A percentile compares a stretch with the other conserved stretches of the same genome.
Conservation (phyloP, 305 asterid genomes). For the Fraxinus paxiana region DNA sequence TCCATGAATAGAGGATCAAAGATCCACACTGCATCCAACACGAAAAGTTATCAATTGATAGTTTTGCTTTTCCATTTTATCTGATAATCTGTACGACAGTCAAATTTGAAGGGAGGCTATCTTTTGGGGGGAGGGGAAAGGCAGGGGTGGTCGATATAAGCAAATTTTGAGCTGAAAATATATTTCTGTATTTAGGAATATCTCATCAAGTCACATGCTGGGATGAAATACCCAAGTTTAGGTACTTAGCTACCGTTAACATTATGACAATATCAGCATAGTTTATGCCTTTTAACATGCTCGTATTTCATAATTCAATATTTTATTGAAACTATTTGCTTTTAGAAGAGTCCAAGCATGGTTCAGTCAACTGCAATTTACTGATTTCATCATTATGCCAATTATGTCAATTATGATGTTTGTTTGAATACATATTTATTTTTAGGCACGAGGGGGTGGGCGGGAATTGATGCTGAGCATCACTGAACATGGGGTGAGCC, state of each 20-base stretch:
- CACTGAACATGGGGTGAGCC: background rate
- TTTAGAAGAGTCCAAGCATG: background rate
- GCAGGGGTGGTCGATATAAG: background rate
- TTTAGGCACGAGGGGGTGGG: background rate
- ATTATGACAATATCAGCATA: background rate
- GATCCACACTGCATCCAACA: background rate
- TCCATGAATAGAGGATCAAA: background rate
- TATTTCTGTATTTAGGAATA: background rate
- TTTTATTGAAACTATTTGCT: background rate
- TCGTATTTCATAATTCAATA: background rate
- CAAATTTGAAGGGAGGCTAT: background rate
- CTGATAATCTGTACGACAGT: background rate
- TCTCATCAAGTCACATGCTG: background rate
- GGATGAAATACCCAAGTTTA: background rate
- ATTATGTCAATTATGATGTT: background rate
- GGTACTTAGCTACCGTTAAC: background rate
- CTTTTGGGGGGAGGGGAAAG: background rate
- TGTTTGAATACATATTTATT: background rate
- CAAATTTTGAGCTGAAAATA: background rate
- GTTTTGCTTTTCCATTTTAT: background rate
- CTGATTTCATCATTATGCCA: background rate
- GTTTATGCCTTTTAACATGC: background rate
- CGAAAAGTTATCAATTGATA: background rate
- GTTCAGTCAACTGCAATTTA: background rate
- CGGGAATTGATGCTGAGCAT: background rate